Percentiles rank a stretch among this genome's conserved stretches.
Evolutionary conservation across 305 asterid genomes (phyloP).

Genomic region (Withania somnifera): DNA sequence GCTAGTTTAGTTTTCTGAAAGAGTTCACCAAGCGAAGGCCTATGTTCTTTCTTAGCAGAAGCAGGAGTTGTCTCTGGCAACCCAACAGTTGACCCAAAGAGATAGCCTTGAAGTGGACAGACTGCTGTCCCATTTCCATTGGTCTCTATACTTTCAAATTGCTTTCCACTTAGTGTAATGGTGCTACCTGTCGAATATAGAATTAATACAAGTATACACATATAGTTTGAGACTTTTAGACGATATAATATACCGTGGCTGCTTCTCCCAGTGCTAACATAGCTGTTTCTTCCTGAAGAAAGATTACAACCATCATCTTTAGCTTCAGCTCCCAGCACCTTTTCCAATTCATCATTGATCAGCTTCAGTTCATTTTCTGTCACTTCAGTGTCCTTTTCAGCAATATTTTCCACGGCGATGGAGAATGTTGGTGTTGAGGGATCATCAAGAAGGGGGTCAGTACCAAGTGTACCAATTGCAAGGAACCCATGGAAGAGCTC

Average conservation of each 20-base stretch:
- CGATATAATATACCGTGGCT: constrained; percentile 19
- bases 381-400: constrained; percentile 70
- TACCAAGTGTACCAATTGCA: constrained; percentile 85
- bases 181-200: constrained; percentile 19
- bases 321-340: constrained; percentile 54
- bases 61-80: constrained; percentile 36
- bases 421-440: constrained; percentile 77
- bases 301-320: constrained; percentile 30
- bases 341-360: constrained; percentile 80
- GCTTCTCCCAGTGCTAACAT: constrained; percentile 61
- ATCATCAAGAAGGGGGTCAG: constrained; percentile 33
- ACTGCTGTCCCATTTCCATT: constrained; percentile 32
- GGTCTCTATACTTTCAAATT: constrained; percentile 39
- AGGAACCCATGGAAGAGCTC: constrained; percentile 91
- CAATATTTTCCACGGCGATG: constrained; percentile 56
- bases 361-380: constrained; percentile 71
- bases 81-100: constrained; percentile 65
- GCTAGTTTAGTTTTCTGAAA: constrained; percentile 64
- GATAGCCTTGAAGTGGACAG: constrained; percentile 81
- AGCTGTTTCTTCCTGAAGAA: constrained; percentile 72
- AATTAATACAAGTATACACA: neutral
- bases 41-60: constrained; percentile 44
- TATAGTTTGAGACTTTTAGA: neutral
- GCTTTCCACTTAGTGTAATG: constrained; percentile 54
- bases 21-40: constrained; percentile 85